A percentile compares a stretch with the other conserved stretches of the same genome.
These are phyloP conservation scores for Colletotrichum sansevieriae DNA, from an alignment of 2,329 filamentous ascomycete genomes.

Conservation along the genomic window DNA sequence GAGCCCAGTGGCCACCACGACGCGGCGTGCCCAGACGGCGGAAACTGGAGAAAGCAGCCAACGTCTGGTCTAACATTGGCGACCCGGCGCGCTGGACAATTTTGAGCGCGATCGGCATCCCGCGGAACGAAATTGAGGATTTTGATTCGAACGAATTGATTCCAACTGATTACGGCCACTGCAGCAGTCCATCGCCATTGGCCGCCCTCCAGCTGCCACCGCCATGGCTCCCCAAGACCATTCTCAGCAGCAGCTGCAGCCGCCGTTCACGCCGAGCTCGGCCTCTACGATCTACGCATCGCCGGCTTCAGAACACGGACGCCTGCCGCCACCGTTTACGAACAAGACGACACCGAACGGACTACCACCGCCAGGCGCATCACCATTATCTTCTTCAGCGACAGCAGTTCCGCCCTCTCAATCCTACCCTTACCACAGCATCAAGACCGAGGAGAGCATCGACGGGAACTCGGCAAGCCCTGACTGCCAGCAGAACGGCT, in stretches of 20 bases:
- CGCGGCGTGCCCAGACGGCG: conserved; percentile 24
- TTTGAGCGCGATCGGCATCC: background rate
- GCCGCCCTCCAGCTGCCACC: background rate
- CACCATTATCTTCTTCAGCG: conserved; percentile 12
- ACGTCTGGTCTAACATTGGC: background rate
- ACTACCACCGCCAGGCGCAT: background rate
- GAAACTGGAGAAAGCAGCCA: background rate
- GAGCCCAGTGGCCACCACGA: background rate
- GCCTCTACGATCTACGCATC: conserved; percentile 34
- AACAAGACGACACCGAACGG: background rate
- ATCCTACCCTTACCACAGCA: conserved; percentile 16
- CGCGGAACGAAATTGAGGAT: background rate
- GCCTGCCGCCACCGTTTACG: background rate
- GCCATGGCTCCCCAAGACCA: conserved; percentile 23
- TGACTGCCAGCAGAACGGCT: conserved; percentile 9
- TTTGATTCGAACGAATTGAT: no score
- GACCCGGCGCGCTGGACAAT: conserved; percentile 1
- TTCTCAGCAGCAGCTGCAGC: conserved; percentile 9
- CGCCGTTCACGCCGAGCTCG: conserved; percentile 29
- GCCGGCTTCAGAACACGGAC: conserved; percentile 30
- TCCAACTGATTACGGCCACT: background rate
- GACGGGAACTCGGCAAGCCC: conserved; percentile 31
- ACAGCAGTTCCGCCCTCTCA: background rate
- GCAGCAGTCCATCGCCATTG: background rate
- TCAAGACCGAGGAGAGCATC: conserved; percentile 31